A percentile compares a stretch with the other conserved stretches of the same genome.
Conservation (phyloP, 2,329 filamentous ascomycete genomes). For the Elsinoe necatrix region DNA sequence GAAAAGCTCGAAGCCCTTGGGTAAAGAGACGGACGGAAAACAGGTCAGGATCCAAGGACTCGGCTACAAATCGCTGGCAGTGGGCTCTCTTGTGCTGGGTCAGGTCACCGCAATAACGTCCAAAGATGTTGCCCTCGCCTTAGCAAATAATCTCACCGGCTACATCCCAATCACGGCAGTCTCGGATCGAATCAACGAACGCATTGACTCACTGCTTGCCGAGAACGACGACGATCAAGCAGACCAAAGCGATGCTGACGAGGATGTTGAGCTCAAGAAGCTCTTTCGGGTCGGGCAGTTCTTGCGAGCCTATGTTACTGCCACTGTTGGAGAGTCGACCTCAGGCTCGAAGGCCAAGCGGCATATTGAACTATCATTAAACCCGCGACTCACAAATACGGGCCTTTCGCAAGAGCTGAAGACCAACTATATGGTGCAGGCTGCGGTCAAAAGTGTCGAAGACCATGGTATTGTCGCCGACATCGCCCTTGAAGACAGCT, state of each 20-base stretch:
- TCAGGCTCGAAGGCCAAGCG: conserved; percentile 58
- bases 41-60: conserved; percentile 70
- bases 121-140: conserved; percentile 67
- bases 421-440: conserved; percentile 71
- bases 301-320: conserved; percentile 71
- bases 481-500: conserved; percentile 60
- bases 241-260: conserved; percentile 43
- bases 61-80: conserved; percentile 67
- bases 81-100: conserved; percentile 80
- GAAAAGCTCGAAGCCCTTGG: conserved; percentile 32
- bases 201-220: conserved; percentile 59
- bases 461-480: conserved; percentile 95
- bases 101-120: conserved; percentile 74
- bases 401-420: conserved; percentile 65
- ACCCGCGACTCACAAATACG: conserved; percentile 69
- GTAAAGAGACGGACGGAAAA: conserved; percentile 36
- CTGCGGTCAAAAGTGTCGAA: conserved; percentile 82
- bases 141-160: conserved; percentile 88
- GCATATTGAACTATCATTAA: conserved; percentile 78
- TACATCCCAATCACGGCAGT: conserved; percentile 89
- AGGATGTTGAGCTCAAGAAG: conserved; percentile 60
- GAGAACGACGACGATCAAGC: conserved; percentile 52
- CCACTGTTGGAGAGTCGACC: conserved; percentile 60
- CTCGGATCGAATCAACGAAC: conserved; percentile 67
- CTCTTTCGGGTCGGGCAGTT: conserved; percentile 83